Evolutionary conservation across 2,329 filamentous ascomycete genomes (phyloP).

Genomic region (Aureobasidium sp.): DNA sequence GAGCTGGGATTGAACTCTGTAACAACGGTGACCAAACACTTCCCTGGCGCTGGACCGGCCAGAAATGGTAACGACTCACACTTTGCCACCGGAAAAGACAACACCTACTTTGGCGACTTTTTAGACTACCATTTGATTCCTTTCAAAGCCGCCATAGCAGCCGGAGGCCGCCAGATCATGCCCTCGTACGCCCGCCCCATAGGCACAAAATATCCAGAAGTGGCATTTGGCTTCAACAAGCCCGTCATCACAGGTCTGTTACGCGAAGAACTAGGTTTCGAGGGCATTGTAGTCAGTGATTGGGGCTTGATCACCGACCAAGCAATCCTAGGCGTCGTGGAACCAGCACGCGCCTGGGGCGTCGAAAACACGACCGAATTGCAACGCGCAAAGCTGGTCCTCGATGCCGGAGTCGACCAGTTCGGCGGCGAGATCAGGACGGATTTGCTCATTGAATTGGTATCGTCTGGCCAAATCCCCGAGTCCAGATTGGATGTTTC

Average conservation of each 20-base stretch:
- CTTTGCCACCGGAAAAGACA: constrained; percentile 9
- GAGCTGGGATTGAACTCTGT: not conserved
- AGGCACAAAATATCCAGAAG: constrained; percentile 5
- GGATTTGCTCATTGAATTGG: not conserved
- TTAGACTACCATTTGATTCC: not conserved
- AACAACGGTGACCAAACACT: constrained; percentile 3
- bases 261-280: not conserved
- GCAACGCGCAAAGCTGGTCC: not conserved
- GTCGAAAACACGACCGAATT: constrained; percentile 9
- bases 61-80: constrained; percentile 9
- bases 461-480: not conserved
- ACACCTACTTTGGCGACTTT: not conserved
- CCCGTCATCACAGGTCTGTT: constrained; percentile 5
- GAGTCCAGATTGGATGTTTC: not conserved
- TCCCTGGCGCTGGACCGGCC: constrained; percentile 2
- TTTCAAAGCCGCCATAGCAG: not conserved
- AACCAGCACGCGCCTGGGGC: constrained; percentile 8
- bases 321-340: not conserved
- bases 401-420: constrained; percentile 10
- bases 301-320: constrained; percentile 2
- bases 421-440: constrained; percentile 5
- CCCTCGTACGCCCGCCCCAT: constrained; percentile 6
- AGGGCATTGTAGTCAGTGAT: constrained; percentile 6
- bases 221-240: constrained; percentile 9
- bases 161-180: constrained; percentile 10